A percentile compares a stretch with the other conserved stretches of the same genome.
Conservation (phyloP, 148 eudicot genomes). For the Cornus controversa region DNA sequence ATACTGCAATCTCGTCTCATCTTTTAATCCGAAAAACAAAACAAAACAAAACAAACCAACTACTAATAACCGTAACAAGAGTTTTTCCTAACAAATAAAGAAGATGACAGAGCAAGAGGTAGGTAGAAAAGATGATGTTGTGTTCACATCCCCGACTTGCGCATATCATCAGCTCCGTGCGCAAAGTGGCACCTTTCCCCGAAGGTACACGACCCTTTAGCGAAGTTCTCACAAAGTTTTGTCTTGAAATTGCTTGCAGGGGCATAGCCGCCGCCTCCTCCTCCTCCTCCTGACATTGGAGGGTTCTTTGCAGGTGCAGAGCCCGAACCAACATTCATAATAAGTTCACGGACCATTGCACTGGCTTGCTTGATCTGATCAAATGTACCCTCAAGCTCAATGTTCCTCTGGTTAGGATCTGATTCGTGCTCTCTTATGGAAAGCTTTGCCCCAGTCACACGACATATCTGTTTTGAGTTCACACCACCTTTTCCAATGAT, state of each 20-base stretch:
- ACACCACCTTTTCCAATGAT: slow-evolving; percentile 81
- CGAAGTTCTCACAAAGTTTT: slow-evolving; percentile 73
- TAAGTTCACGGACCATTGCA: slow-evolving; percentile 86
- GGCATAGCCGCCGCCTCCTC: too few species aligned
- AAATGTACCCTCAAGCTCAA: slow-evolving; percentile 84
- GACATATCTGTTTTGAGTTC: slow-evolving; percentile 81
- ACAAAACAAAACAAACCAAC: background rate
- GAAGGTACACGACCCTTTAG: slow-evolving; percentile 76
- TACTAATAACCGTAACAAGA: background rate
- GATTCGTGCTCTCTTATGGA: slow-evolving; percentile 75
- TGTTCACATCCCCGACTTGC: slow-evolving; percentile 40
- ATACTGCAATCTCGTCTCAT: background rate
- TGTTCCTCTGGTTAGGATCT: slow-evolving; percentile 61
- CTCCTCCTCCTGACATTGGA: slow-evolving; percentile 10
- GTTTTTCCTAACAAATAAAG: background rate
- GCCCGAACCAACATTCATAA: slow-evolving; percentile 44
- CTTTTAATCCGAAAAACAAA: background rate
- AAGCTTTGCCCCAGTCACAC: slow-evolving; percentile 76
- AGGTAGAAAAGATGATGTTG: background rate
- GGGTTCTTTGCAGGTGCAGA: slow-evolving; percentile 28
- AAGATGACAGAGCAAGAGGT: background rate
- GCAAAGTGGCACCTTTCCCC: slow-evolving; percentile 87
- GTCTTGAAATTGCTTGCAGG: slow-evolving; percentile 59
- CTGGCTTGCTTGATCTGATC: slow-evolving; percentile 87
- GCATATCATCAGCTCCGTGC: slow-evolving; percentile 72